Evolutionary conservation across 106 monocot species (phyloP).

Genomic region (Platanthera guangdongensis): DNA sequence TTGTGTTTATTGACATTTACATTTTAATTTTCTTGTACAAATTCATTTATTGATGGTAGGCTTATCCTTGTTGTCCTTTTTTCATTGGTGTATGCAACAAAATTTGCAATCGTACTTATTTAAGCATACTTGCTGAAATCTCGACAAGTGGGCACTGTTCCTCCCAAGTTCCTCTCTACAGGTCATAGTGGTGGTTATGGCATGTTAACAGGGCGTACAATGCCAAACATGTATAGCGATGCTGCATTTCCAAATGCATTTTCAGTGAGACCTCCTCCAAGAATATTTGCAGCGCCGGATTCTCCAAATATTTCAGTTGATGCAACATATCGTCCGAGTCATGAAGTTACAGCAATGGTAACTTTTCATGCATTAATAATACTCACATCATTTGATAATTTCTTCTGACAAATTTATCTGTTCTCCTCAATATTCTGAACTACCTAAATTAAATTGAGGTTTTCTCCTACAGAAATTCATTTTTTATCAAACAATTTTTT

Average conservation of each 20-base stretch:
- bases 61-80: not conserved
- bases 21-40: not conserved
- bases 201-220: slow-evolving; percentile 26
- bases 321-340: slow-evolving; percentile 36
- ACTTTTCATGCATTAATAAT: not conserved
- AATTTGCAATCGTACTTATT: not conserved
- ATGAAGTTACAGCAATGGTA: slow-evolving; percentile 64
- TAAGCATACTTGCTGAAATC: not conserved
- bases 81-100: not conserved
- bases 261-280: slow-evolving; percentile 29
- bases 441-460: too few species aligned
- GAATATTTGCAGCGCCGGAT: slow-evolving; percentile 23
- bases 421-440: too few species aligned
- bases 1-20: not conserved
- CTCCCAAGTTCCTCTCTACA: slow-evolving; percentile 13
- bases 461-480: too few species aligned
- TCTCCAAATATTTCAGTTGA: slow-evolving; percentile 34
- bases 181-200: slow-evolving; percentile 29
- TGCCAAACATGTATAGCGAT: slow-evolving; percentile 29
- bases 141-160: slow-evolving; percentile 37
- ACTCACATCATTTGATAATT: not conserved
- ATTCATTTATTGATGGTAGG: not conserved
- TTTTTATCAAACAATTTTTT: too few species aligned
- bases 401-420: not conserved
- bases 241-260: slow-evolving; percentile 38